A percentile compares a stretch with the other conserved stretches of the same genome.
Conservation (phyloP, 768 basidiomycete species). For the Boletus huronensis region DNA sequence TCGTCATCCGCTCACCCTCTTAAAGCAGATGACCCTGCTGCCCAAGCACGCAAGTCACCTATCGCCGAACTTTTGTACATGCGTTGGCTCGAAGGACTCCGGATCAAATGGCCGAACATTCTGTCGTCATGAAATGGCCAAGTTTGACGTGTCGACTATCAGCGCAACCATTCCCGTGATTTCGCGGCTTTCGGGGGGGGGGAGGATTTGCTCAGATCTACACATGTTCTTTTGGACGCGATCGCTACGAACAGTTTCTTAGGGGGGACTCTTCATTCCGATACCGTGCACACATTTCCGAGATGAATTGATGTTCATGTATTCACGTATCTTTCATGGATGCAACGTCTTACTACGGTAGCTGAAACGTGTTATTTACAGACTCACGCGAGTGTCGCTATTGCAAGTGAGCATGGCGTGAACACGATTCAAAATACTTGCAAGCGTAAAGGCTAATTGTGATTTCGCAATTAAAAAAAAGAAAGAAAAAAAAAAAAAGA, state of each 20-base stretch:
- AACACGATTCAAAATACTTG: neutral
- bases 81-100: conserved; percentile 92
- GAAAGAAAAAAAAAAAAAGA: neutral
- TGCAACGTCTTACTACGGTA: neutral
- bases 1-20: conserved; percentile 27
- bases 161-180: neutral
- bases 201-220: neutral
- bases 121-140: conserved; percentile 30
- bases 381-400: too few relatives aligned
- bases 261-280: neutral
- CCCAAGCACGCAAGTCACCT: conserved; percentile 67
- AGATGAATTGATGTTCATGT: conserved; percentile 6
- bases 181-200: too few relatives aligned
- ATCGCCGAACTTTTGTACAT: conserved; percentile 96
- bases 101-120: conserved; percentile 85
- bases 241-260: conserved; percentile 1
- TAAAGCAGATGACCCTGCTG: conserved; percentile 38
- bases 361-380: conserved; percentile 6
- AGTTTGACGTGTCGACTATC: neutral
- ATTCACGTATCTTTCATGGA: conserved; percentile 15
- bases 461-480: neutral
- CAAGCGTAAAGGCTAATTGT: neutral
- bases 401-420: neutral
- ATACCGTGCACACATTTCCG: neutral
- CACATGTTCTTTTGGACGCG: conserved; percentile 1